These are phyloP conservation scores for Xanthoparmelia taractica DNA, from an alignment of 495 filamentous ascomycete species.

Conservation along the genomic window DNA sequence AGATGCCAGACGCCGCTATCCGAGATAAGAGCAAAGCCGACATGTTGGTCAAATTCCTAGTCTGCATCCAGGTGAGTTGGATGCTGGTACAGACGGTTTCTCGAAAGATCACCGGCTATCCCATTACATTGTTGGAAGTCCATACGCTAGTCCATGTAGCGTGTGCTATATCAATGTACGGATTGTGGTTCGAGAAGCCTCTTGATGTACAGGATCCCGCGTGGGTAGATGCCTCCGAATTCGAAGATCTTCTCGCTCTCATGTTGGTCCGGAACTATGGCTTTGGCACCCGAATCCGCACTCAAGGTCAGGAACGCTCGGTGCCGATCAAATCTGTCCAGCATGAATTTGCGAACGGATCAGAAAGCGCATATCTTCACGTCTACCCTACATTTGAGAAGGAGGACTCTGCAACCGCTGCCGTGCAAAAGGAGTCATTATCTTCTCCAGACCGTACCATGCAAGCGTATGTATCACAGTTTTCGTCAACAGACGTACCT, in stretches of 20 bases:
- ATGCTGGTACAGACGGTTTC: constrained; percentile 29
- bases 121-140: constrained; percentile 32
- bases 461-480: not conserved
- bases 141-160: constrained; percentile 33
- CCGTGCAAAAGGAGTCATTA: not conserved
- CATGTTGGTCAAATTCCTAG: constrained; percentile 28
- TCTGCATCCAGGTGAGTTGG: constrained; percentile 32
- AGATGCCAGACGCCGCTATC: constrained; percentile 15
- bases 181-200: constrained; percentile 24
- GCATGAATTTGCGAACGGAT: not conserved
- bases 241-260: constrained; percentile 11
- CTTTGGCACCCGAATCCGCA: constrained; percentile 4
- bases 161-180: constrained; percentile 31
- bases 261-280: constrained; percentile 15
- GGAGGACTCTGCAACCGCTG: not conserved
- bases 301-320: not conserved
- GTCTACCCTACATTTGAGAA: not conserved
- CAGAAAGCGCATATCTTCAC: constrained; percentile 13
- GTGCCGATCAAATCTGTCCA: not conserved
- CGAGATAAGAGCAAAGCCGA: constrained; percentile 31
- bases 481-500: not conserved
- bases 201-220: constrained; percentile 23
- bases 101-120: constrained; percentile 18
- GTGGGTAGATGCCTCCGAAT: constrained; percentile 6
- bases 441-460: not conserved